Conservation (phyloP, 2,329 filamentous ascomycete genomes). For the Cadophora sp. region DNA sequence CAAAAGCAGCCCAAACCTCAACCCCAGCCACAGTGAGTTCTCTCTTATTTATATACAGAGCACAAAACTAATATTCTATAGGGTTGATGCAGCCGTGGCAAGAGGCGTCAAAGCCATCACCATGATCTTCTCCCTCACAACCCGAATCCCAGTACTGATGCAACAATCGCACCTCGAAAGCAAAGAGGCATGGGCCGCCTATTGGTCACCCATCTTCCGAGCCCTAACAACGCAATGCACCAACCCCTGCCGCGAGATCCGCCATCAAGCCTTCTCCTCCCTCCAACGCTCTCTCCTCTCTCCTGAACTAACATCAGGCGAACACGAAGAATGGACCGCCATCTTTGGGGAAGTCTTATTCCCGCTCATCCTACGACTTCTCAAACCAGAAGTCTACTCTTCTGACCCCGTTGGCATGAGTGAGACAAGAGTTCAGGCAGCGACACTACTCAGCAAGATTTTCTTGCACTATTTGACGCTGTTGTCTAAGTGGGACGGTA, state of each 20-base stretch:
- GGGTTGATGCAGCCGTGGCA: constrained; percentile 74
- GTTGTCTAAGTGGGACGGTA: constrained; percentile 83
- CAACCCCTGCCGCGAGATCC: constrained; percentile 92
- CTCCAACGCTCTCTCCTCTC: constrained; percentile 87
- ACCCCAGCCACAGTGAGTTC: constrained; percentile 59
- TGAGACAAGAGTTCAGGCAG: constrained; percentile 90
- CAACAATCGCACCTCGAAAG: constrained; percentile 91
- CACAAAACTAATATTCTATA: constrained; percentile 45
- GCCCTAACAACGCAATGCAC: constrained; percentile 89
- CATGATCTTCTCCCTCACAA: constrained; percentile 82
- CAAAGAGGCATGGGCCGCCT: constrained; percentile 93
- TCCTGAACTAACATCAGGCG: constrained; percentile 79
- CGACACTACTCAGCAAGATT: constrained; percentile 91
- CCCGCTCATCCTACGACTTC: constrained; percentile 82
- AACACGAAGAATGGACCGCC: constrained; percentile 90
- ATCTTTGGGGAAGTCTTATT: constrained; percentile 96
- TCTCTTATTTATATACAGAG: neutral
- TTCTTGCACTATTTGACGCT: constrained; percentile 93
- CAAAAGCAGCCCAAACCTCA: constrained; percentile 53
- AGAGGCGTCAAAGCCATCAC: constrained; percentile 82
- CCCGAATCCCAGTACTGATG: constrained; percentile 84
- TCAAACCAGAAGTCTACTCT: constrained; percentile 95
- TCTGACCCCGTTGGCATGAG: constrained; percentile 92
- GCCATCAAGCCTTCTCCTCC: constrained; percentile 85
- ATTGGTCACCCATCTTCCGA: constrained; percentile 95